Evolutionary conservation across 192 early-diverging fungal genomes (phyloP), one percentile per base, ranked within the genome.

Genomic region (Geranomyces michiganensis): DNA sequence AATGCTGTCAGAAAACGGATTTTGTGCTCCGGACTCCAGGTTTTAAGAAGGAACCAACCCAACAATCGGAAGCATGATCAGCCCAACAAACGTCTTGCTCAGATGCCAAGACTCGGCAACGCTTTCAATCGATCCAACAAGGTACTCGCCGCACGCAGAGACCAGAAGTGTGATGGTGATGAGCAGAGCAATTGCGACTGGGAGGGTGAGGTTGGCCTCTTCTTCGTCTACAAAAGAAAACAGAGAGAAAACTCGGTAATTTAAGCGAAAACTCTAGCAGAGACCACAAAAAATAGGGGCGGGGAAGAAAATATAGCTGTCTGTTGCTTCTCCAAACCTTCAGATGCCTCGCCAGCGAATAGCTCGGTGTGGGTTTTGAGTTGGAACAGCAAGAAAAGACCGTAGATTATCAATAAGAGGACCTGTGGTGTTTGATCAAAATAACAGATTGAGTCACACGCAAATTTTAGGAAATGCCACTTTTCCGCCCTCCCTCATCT

Each of bases 31-130:
- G n/a, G n/a, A n/a, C n/a, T n/a, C n/a, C n/a, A n/a, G n/a, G n/a
- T n/a, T n/a, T n/a, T n/a, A n/a, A n/a, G n/a, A n/a, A n/a, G n/a
- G n/a, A n/a, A 41, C 36, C 10, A 7, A 41, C 36, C 94, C 94
- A 24, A 96, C 94, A 44, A 96, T 92, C 2, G 95, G 94, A 41
- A 98, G 70, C 14, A 98, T 68, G 71, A 96, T 91, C 44, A 98
- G 86, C 47, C 95, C 95, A 36, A 98, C 90, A 78, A 98, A 98
- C 4, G 90, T 90, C n/a, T 89, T 73, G 44, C 80, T 86, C 29
- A 97, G 79, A 46, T 86, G 75, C 86, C 89, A 92, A 53, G 83
- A 67, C 29, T 88, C 70, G 6, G 90, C 85, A 22, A 98, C 70
- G 19, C 86, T 88, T 49, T 94, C 90, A 43, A 98, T 93, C 0